Conservation (phyloP, 2,329 filamentous ascomycete genomes). For the Pyricularia pennisetigena region DNA sequence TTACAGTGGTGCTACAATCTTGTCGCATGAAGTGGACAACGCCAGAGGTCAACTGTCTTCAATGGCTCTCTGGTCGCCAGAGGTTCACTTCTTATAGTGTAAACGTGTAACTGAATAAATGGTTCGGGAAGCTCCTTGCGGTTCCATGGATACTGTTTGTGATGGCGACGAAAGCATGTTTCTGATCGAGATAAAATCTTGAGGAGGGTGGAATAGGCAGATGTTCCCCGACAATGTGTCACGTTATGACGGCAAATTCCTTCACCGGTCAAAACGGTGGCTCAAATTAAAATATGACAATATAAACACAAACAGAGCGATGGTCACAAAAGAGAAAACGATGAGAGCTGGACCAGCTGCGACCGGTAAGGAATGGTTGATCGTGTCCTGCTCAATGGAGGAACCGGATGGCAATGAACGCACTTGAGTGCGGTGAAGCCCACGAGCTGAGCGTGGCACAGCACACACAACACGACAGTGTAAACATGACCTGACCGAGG, state of each 20-base stretch:
- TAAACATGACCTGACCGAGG: neutral
- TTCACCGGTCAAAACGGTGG: neutral
- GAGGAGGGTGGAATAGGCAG: neutral
- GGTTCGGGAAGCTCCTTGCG: neutral
- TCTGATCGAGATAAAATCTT: neutral
- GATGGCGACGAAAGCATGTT: neutral
- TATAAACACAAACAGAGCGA: neutral
- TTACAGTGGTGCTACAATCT: neutral
- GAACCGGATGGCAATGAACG: neutral
- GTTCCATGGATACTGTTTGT: neutral
- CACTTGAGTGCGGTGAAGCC: too few relatives aligned
- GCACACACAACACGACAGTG: neutral
- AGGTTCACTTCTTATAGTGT: neutral
- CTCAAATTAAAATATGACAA: neutral
- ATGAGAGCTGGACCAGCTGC: neutral
- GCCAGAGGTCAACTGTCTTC: neutral
- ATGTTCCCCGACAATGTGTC: neutral
- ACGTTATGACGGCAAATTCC: neutral
- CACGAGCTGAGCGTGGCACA: neutral
- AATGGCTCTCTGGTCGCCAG: neutral
- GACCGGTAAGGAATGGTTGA: neutral
- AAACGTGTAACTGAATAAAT: neutral
- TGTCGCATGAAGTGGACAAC: neutral
- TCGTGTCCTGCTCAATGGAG: neutral
- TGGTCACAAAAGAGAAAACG: neutral